phyloP scores from a whole-genome alignment of 345 rosid genomes.

The Barbarea vulgaris region DNA sequence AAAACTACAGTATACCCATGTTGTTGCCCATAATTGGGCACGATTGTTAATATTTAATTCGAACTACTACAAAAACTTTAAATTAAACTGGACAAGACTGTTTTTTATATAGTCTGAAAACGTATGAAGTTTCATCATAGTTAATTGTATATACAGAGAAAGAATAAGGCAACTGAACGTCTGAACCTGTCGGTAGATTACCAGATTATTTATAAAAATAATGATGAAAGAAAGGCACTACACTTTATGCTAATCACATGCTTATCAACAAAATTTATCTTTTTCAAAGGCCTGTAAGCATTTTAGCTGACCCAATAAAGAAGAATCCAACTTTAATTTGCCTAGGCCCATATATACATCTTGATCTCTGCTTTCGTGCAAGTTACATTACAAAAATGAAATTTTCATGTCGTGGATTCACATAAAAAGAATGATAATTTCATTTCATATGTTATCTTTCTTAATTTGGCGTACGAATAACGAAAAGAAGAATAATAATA shows the following conservation, averaged over 20 bases:
- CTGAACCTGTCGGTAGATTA: neutral
- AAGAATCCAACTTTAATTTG: neutral
- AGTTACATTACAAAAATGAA: conserved; percentile 11
- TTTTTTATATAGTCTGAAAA: neutral
- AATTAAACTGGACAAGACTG: neutral
- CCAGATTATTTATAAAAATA: neutral
- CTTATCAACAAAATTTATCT: neutral
- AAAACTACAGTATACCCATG: conserved; percentile 22
- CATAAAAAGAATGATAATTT: neutral
- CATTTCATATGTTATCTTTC: neutral
- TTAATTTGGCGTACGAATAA: conserved; percentile 34
- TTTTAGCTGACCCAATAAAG: neutral
- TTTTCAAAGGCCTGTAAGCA: neutral
- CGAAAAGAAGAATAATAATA: neutral
- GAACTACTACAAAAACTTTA: neutral
- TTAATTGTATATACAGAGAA: neutral
- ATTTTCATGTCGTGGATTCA: conserved; percentile 9
- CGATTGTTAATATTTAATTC: conserved; percentile 25
- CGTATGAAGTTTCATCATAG: neutral
- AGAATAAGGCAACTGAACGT: no score
- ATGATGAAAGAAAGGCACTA: neutral
- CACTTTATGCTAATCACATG: conserved; percentile 1
- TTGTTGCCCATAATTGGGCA: conserved; percentile 21
- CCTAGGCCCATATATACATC: conserved; percentile 16
- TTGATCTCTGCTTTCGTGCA: conserved; percentile 22